Base-by-base conservation (phyloP, 805 yeast genomes). In the Debaryomyces prosopidis region DNA sequence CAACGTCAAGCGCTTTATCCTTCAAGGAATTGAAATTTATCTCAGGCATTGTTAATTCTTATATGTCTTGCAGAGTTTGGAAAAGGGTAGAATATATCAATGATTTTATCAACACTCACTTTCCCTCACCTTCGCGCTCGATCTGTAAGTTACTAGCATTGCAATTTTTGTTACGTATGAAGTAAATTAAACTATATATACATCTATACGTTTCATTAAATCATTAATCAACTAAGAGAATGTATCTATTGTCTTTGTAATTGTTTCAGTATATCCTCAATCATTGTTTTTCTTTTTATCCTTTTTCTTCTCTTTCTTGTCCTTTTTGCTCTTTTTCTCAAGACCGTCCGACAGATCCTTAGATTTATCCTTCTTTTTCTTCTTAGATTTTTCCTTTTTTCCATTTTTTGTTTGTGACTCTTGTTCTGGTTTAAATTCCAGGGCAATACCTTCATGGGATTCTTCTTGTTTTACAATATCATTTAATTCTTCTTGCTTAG, bases 1-100 rank as follows among this genome's bases (percentile, higher is more conserved):
- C 96, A 2, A 83, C 84, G 52, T 84, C 87, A 35, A 69, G 69
- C 11, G 83, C 79, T 51, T 74, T 73, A 33, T 75, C 77, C 45
- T 58, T 65, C 40, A 72, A 55, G 11, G 57, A 44, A 32, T 57
- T 55, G 43, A 67, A 49, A 44, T 63, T 68, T 52, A 63, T 52
- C 14, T 58, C 60, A 39, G 51, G 55, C 64, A 61, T 61, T 27
- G 41, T 46, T 32, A n/a, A 15, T n/a, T 17, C 16, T 17, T 5
- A 3, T 34, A 34, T 34, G n/a, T 34, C 9, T 34, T 23, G 10
- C 9, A 23, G 5, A 7, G 2, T 2, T 23, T 23, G 26, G 9
- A 23, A 23, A 23, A 23, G 26, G 5, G 9, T 23, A 7, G 9
- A 23, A 20, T 5, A 23, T 23, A 23, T 23, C 3, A 7, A 23